Percentiles rank a stretch among this genome's conserved stretches.
These are phyloP conservation scores for Nemania diffusa DNA, from an alignment of 2,329 filamentous ascomycete genomes.

Conservation along the genomic window DNA sequence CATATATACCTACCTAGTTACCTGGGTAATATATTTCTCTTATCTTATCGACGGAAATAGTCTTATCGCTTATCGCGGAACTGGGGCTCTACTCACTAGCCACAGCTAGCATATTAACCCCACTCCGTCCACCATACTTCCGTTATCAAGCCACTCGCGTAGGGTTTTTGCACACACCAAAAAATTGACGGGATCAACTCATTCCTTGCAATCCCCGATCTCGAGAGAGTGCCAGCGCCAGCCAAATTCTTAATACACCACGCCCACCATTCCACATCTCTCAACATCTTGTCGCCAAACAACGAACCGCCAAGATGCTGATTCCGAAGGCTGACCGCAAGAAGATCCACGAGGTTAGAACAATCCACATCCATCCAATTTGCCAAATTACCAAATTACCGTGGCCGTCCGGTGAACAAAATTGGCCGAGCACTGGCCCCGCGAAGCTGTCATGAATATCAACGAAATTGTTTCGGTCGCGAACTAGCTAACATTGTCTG, in stretches of 20 bases:
- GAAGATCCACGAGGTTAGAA: constrained; percentile 89
- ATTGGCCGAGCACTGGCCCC: constrained; percentile 18
- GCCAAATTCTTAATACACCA: constrained; percentile 42
- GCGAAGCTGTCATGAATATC: constrained; percentile 24
- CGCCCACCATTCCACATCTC: constrained; percentile 54
- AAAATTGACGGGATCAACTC: constrained; percentile 46
- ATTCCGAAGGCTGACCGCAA: constrained; percentile 99
- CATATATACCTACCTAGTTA: neutral
- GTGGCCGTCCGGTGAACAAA: constrained; percentile 8
- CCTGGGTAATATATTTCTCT: no score
- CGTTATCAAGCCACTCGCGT: constrained; percentile 44
- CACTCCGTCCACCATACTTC: constrained; percentile 36
- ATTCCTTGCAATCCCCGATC: constrained; percentile 43
- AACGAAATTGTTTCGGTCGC: constrained; percentile 13
- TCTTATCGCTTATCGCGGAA: constrained; percentile 22
- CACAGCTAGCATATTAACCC: constrained; percentile 34
- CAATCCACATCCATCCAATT: constrained; percentile 19
- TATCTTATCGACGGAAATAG: neutral
- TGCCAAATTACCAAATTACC: neutral
- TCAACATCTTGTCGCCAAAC: constrained; percentile 60
- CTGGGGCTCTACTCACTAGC: constrained; percentile 24
- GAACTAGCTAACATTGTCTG: constrained; percentile 44
- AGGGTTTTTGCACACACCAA: constrained; percentile 51
- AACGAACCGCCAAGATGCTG: constrained; percentile 78
- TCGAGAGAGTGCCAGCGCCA: constrained; percentile 38